Base-by-base conservation (phyloP, 768 basidiomycete genomes). In the Suillus occidentalis region DNA sequence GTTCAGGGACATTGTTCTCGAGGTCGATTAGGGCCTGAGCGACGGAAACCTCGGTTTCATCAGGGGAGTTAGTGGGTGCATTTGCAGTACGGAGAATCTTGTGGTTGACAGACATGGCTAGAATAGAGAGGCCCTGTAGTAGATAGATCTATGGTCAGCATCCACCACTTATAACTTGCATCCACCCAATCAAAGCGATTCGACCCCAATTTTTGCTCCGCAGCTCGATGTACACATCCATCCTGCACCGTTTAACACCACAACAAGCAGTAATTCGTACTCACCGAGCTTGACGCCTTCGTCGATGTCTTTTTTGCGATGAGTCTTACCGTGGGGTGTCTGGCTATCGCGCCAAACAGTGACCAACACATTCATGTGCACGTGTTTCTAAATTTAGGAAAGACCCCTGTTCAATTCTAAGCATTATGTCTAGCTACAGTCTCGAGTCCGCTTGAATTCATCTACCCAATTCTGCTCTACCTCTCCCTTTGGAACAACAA, bases 1-100 rank as follows among this genome's bases (percentile, higher is more conserved):
- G 90, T 81, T 99, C 97, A 67, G 96, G 93, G 66, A 98, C 96
- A 78, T 94, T 95, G 85, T 91, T 94, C 82, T 99, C 97, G 75
- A 99, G 89, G 86, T 99, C 97, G 73, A 98, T 80, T 72, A 99
- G 84, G 62, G 97, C 95, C 83, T 99, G 97, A 60, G 94, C 97
- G 77, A 99, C 91, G 73, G 80, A 87, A 70, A 84, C 89, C 82
- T 99, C 97, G 47, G 89, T 92, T 79, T 95, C 95, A 79, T 95
- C 92, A 67, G 97, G 95, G 68, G 93, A 73, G 28, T 91, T 90
- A 68, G 81, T 85, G 67, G 97, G 96, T 64, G 97, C 97, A 76
- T 98, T 98, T 77, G 97, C 97, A 71, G 94, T 93, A 74, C 97
- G 93, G 73, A 89, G 83, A 77, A 99, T 96, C 86, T 99, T 99